Evolutionary conservation across 1,284 basidiomycete genomes (phyloP).

Genomic region (Amylostereum areolatum): DNA sequence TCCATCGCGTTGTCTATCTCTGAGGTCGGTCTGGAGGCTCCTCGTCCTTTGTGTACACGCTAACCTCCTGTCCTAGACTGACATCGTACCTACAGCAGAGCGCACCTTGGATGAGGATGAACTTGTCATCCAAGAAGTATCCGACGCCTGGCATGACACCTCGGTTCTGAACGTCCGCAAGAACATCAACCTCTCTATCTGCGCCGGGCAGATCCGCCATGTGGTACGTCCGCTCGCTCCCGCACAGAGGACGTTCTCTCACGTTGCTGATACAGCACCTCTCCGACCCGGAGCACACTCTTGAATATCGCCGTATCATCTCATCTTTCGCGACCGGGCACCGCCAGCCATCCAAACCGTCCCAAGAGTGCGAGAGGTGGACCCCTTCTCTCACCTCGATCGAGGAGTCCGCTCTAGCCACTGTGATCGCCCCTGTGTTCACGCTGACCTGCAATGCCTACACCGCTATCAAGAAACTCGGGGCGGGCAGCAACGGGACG

Average conservation of each 20-base stretch:
- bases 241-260: not conserved
- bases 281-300: not conserved
- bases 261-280: not conserved
- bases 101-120: no score
- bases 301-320: not conserved
- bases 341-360: no score
- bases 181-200: not conserved
- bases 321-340: no score
- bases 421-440: not conserved
- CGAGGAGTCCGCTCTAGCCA: not conserved
- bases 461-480: conserved; percentile 1
- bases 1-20: no score
- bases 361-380: no score
- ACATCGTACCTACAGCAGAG: no score
- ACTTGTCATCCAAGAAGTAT: not conserved
- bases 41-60: no score
- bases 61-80: no score
- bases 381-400: not conserved
- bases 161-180: not conserved
- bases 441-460: not conserved
- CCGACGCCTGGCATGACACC: not conserved
- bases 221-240: not conserved
- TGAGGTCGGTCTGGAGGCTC: no score
- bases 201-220: not conserved
- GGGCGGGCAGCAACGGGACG: not conserved